Base-by-base conservation (phyloP, 108 stramenopile species). In the Pseudonitzschia multiseries region DNA sequence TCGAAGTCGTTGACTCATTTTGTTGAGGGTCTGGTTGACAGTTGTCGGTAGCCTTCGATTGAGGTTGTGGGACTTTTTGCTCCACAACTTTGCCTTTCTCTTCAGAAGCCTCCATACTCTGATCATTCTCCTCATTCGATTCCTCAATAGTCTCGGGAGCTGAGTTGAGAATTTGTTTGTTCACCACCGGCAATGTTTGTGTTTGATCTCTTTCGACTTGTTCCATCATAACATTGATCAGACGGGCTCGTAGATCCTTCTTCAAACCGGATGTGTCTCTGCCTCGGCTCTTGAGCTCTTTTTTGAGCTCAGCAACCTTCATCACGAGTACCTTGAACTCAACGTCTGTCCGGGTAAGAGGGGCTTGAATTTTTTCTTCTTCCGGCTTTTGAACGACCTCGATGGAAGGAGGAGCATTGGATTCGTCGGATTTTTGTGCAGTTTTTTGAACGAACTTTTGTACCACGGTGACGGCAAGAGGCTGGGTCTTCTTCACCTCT, bases 261-360 rank as follows among this genome's bases (percentile, higher is more conserved):
- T 89, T 89, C 27, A 72, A 50, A 21, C 88, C 88, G 28, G 14
- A 54, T 14, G 74, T 72, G 69, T 79, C 67, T 41, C 81, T 52
- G 12, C 72, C 77, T 64, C 81, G 64, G 24, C 74, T 71, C 26
- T 65, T 65, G 15, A 86, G 79, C 73, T 83, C 84, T 20, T 69
- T 67, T 65, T 77, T 61, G 8, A 89, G 68, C 41, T 89, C 78
- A 15, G 53, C 69, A 15, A 86, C 86, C 50, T 77, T 79, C 79
- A 89, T 72, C 9, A 75, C 72, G 57, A 78, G 56, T 42, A 84
- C 62, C 33, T 81, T 68, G 36, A 85, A 44, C 56, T 73, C 63
- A 40, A 78, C 56, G 32, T 75, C 67, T 8, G 50, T 26, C 0
- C 72, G 56, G 2, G 40, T 69, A n/a, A 15, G 33, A 60, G 52